Evolutionary conservation across 805 yeast species (phyloP).

Genomic region (Candida fluviatilis): DNA sequence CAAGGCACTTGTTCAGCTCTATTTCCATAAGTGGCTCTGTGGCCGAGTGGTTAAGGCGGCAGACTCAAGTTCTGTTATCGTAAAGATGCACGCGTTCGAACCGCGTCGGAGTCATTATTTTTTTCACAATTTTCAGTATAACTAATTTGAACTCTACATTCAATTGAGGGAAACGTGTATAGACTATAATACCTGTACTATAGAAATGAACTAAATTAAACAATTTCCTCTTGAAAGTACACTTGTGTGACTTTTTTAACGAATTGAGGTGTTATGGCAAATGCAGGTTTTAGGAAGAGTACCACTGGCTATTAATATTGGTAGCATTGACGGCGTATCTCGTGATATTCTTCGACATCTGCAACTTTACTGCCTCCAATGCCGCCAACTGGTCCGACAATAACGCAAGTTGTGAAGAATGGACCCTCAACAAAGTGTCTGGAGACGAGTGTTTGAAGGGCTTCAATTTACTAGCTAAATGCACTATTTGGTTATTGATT

Average conservation of each 20-base stretch:
- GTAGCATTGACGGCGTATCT: slow-evolving; percentile 4
- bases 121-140: slow-evolving; percentile 5
- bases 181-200: not conserved
- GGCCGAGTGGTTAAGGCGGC: slow-evolving; percentile 36
- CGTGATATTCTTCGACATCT: slow-evolving; percentile 11
- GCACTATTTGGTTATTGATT: slow-evolving; percentile 21
- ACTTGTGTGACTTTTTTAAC: too few species aligned
- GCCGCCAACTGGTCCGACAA: slow-evolving; percentile 26
- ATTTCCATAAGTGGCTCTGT: slow-evolving; percentile 17
- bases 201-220: too few species aligned
- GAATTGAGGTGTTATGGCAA: too few species aligned
- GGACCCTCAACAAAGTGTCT: slow-evolving; percentile 11
- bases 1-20: not conserved
- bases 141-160: not conserved
- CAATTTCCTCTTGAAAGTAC: too few species aligned
- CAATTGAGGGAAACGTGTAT: not conserved
- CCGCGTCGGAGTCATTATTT: slow-evolving; percentile 29
- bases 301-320: too few species aligned
- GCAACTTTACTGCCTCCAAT: slow-evolving; percentile 17
- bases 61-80: slow-evolving; percentile 34
- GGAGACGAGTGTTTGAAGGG: slow-evolving; percentile 10
- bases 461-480: slow-evolving; percentile 21
- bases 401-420: slow-evolving; percentile 25
- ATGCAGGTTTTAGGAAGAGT: too few species aligned
- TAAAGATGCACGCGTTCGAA: slow-evolving; percentile 34